Percentiles rank a stretch among this genome's conserved stretches.
Conservation (phyloP, 331 rosid genomes). For the Rhamnella rubrinervis region DNA sequence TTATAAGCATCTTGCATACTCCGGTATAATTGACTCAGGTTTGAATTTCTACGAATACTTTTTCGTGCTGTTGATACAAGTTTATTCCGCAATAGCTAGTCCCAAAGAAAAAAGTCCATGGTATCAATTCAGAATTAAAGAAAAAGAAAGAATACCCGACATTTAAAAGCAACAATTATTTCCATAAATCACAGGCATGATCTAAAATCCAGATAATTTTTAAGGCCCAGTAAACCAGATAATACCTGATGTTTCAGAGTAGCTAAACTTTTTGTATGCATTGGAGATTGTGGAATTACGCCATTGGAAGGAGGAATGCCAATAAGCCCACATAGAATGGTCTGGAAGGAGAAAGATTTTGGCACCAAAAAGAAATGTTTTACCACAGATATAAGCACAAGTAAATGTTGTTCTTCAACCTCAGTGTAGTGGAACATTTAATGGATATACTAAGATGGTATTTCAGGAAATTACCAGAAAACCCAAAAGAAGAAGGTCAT, state of each 20-base stretch:
- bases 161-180: neutral
- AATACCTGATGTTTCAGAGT: constrained; percentile 92
- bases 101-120: constrained; percentile 27
- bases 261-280: constrained; percentile 98
- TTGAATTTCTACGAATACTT: constrained; percentile 67
- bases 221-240: constrained; percentile 2
- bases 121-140: constrained; percentile 14
- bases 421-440: constrained; percentile 4
- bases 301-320: constrained; percentile 98
- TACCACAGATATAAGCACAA: neutral
- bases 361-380: constrained; percentile 14
- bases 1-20: constrained; percentile 86
- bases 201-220: neutral
- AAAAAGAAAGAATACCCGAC: constrained; percentile 8
- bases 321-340: constrained; percentile 83
- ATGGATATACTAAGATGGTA: constrained; percentile 2
- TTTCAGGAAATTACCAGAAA: constrained; percentile 61
- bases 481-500: constrained; percentile 90
- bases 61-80: constrained; percentile 73
- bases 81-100: constrained; percentile 77
- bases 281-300: constrained; percentile 98
- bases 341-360: constrained; percentile 45
- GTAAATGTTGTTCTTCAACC: constrained; percentile 3
- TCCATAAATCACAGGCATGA: neutral
- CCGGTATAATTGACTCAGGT: constrained; percentile 75